Evolutionary conservation across 352 stramenopile genomes (phyloP).

Genomic region (Phytophthora nicotianae): DNA sequence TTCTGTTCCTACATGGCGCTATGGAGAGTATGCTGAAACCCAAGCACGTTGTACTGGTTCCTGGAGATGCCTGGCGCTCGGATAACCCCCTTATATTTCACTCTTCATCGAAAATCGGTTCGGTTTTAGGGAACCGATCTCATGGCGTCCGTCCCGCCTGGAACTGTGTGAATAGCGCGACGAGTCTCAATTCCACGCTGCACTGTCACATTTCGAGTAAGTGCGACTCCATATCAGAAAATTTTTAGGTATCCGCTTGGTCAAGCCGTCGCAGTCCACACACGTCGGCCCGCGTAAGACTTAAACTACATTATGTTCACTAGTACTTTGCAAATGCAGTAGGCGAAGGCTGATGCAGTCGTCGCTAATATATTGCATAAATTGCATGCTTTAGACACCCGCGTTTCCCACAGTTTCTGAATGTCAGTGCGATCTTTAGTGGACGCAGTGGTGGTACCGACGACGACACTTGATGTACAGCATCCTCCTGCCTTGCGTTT

Average conservation of each 20-base stretch:
- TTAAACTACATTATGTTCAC: slow-evolving; percentile 6
- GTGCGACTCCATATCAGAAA: slow-evolving; percentile 25
- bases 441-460: slow-evolving; percentile 21
- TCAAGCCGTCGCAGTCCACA: too few relatives aligned
- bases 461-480: slow-evolving; percentile 9
- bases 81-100: too few relatives aligned
- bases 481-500: slow-evolving; percentile 16
- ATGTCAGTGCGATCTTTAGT: slow-evolving; percentile 19
- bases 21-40: too few relatives aligned
- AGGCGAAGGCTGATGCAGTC: too few relatives aligned
- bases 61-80: neutral
- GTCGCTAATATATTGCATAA: too few relatives aligned
- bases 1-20: neutral
- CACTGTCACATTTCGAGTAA: slow-evolving; percentile 33
- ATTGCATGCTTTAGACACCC: neutral
- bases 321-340: neutral
- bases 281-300: neutral
- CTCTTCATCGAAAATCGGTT: too few relatives aligned
- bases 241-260: neutral
- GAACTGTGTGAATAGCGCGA: slow-evolving; percentile 11
- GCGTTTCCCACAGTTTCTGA: neutral
- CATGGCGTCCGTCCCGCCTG: slow-evolving; percentile 6
- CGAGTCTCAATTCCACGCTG: slow-evolving; percentile 5
- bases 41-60: too few relatives aligned
- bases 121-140: neutral